Conservation (phyloP, 108 stramenopile genomes). For the Nitzschia sp. region DNA sequence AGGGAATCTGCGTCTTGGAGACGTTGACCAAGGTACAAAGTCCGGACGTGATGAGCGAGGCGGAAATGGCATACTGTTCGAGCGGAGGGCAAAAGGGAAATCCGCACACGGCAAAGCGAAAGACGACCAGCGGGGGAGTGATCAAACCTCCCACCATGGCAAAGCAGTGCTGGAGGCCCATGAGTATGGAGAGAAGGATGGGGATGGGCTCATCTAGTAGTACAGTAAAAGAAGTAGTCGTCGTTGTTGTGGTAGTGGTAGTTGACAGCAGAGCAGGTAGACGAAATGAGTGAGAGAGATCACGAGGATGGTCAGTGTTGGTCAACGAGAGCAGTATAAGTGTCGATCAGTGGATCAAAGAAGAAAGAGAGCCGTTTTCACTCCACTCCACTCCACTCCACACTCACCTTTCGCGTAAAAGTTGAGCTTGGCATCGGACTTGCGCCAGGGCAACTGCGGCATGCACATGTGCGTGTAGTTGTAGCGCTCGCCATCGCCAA, state of each 20-base stretch:
- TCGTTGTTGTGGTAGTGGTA: not conserved
- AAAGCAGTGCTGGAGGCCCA: slow-evolving; percentile 78
- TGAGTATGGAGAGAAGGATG: slow-evolving; percentile 46
- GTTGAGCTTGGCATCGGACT: slow-evolving; percentile 23
- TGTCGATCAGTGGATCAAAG: not conserved
- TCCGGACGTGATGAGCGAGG: slow-evolving; percentile 70
- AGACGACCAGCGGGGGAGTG: slow-evolving; percentile 64
- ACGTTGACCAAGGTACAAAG: slow-evolving; percentile 73
- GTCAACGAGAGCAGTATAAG: not conserved
- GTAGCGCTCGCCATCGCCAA: slow-evolving; percentile 61
- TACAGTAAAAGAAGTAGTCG: slow-evolving; percentile 16
- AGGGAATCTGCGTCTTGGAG: slow-evolving; percentile 48
- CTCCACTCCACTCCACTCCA: too few relatives aligned
- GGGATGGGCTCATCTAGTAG: slow-evolving; percentile 56
- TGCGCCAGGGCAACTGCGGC: slow-evolving; percentile 47
- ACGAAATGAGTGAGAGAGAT: not conserved
- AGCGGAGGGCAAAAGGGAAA: slow-evolving; percentile 43
- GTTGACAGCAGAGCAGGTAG: not conserved
- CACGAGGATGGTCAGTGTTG: too few relatives aligned
- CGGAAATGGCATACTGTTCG: slow-evolving; percentile 71
- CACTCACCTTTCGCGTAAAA: slow-evolving; percentile 49
- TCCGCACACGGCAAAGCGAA: slow-evolving; percentile 56
- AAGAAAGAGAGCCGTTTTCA: slow-evolving; percentile 2
- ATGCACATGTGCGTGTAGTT: slow-evolving; percentile 57
- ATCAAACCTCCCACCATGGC: slow-evolving; percentile 79